Base-by-base conservation (phyloP, 352 stramenopile species). In the Globisporangium paddicum region DNA sequence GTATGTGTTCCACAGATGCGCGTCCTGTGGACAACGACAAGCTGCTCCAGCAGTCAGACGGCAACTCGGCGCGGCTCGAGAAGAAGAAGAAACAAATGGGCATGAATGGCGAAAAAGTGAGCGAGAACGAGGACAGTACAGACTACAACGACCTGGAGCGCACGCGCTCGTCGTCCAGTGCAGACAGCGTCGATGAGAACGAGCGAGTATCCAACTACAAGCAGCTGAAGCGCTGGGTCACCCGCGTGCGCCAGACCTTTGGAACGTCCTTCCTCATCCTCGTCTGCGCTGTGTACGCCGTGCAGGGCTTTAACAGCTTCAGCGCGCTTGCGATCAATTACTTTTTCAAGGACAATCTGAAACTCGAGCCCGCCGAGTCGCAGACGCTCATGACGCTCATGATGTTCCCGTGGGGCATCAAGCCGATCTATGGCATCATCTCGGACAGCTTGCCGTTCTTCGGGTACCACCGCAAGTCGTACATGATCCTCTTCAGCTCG, bases 301-400 rank as follows among this genome's bases (percentile, higher is more conserved):
- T 97, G 0, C 92, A 98, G 65, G 96, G 96, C 21, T 97, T 97
- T 35, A 80, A 96, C 26, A 97, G 91, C 60, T 90, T 98, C 37
- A 95, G 92, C 28, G 71, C 77, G 34, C 68, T 98, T 13, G 91
- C 95, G 21, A 75, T 97, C 64, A 98, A 96, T 41, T 99, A 98
- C 70, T 96, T 98, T 49, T 89, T 99, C 37, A 99, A 99, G 65
- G 95, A 99, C 73, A 89, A 98, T 45, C 74, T 98, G 34, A 76
- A 96, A 60, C 79, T 99, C 26, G 87, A 96, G 58, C 94, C 96
- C 18, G 90, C 95, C 2, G 88, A 98, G 66, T 81, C 96, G 32
- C 90, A 95, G 60, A 96, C 93, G 42, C 78, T 98, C 19, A 87
- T 96, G 58, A 97, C 95, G 30, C 57, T 98, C 18, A 94, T 98